Percentiles rank a stretch among this genome's conserved stretches.
phyloP scores from a whole-genome alignment of 2,329 filamentous ascomycete species.

The Beauveria bassiana region DNA sequence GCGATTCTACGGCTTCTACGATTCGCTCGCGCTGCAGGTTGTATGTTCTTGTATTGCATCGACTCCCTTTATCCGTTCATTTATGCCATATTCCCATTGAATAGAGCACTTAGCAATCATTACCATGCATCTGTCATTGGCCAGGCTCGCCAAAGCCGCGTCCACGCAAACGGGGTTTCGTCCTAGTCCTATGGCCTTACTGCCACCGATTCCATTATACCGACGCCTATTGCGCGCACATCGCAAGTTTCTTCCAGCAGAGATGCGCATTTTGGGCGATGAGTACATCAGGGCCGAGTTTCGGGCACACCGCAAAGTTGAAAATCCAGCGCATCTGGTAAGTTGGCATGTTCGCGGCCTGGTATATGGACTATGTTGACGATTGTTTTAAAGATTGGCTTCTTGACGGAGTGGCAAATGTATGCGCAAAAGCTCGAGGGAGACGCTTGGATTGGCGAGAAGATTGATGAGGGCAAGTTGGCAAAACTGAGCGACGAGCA shows the following conservation, averaged over 20 bases:
- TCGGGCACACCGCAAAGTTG: constrained; percentile 69
- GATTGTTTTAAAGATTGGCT: constrained; percentile 62
- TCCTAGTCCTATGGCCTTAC: constrained; percentile 52
- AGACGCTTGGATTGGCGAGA: constrained; percentile 75
- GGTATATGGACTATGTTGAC: not conserved
- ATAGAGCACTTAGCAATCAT: not conserved
- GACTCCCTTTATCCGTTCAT: not conserved
- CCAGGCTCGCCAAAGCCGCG: constrained; percentile 30
- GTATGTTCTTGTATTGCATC: not conserved
- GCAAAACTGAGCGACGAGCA: constrained; percentile 97
- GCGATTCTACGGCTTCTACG: not conserved
- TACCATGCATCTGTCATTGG: constrained; percentile 22
- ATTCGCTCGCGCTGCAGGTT: not conserved
- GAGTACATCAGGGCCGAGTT: constrained; percentile 93
- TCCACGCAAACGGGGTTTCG: constrained; percentile 24
- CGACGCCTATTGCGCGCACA: constrained; percentile 80
- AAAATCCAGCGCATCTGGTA: constrained; percentile 90
- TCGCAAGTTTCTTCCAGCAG: constrained; percentile 63
- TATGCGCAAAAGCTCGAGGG: constrained; percentile 92
- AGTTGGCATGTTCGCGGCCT: constrained; percentile 20
- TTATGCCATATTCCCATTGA: not conserved
- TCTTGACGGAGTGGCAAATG: constrained; percentile 91
- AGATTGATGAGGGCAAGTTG: constrained; percentile 73
- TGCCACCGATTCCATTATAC: constrained; percentile 86
- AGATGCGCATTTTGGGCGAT: constrained; percentile 79